Evolutionary conservation across 2,329 filamentous ascomycete species (phyloP).

Genomic region (Macrophomina phaseolina): DNA sequence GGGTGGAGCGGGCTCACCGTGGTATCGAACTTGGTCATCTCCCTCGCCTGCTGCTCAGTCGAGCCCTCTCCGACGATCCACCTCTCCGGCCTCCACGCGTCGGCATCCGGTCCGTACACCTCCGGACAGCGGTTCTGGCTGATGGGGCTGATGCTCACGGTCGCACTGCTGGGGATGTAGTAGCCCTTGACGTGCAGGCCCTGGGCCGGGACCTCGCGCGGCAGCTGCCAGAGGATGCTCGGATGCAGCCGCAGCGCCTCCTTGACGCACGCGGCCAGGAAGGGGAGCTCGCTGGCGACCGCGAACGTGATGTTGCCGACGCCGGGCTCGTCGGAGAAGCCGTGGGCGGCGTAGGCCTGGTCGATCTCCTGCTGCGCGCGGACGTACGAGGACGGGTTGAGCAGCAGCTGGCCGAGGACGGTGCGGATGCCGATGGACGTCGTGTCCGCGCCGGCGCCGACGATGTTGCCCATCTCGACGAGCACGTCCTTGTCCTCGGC

Average conservation of each 20-base stretch:
- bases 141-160: conserved; percentile 40
- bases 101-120: conserved; percentile 52
- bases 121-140: conserved; percentile 48
- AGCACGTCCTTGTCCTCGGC: neutral
- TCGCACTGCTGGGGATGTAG: conserved; percentile 40
- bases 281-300: conserved; percentile 51
- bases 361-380: neutral
- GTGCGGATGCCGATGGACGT: conserved; percentile 56
- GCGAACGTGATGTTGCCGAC: neutral
- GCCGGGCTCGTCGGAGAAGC: neutral
- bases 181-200: conserved; percentile 45
- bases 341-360: neutral
- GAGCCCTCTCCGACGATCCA: conserved; percentile 33
- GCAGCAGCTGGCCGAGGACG: conserved; percentile 51
- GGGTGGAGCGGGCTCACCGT: neutral
- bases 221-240: conserved; percentile 49
- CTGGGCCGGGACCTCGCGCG: conserved; percentile 41
- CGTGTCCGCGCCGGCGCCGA: conserved; percentile 49
- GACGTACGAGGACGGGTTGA: neutral
- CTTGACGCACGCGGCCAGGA: conserved; percentile 60
- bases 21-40: conserved; percentile 11
- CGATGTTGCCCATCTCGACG: conserved; percentile 27
- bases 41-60: neutral
- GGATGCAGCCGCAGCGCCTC: conserved; percentile 62
- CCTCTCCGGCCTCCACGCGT: conserved; percentile 53